These are phyloP conservation scores for Phalaenopsis equestris DNA, from an alignment of 106 monocot species.

Conservation along the genomic window DNA sequence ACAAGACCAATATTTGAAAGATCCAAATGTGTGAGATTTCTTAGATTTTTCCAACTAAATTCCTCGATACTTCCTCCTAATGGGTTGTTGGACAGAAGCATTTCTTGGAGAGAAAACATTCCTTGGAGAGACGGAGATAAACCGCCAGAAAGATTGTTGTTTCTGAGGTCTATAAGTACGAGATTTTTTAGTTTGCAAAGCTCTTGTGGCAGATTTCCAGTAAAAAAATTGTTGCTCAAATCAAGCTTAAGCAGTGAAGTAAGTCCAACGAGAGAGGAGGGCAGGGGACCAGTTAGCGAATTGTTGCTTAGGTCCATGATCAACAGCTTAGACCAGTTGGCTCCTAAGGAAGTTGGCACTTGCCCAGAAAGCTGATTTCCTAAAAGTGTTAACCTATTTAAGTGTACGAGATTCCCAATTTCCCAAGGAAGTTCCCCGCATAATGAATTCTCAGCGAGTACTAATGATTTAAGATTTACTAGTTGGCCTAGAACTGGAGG, in stretches of 20 bases:
- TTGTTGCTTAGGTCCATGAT: slow-evolving; percentile 61
- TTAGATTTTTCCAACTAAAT: slow-evolving; percentile 28
- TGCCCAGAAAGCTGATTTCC: slow-evolving; percentile 36
- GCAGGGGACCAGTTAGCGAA: slow-evolving; percentile 35
- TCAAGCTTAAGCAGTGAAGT: slow-evolving; percentile 59
- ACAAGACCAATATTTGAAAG: slow-evolving; percentile 30
- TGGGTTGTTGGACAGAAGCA: slow-evolving; percentile 59
- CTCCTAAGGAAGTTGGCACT: slow-evolving; percentile 33
- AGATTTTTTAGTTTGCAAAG: slow-evolving; percentile 32
- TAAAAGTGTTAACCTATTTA: slow-evolving; percentile 33
- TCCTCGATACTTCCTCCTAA: slow-evolving; percentile 22
- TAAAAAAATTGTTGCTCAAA: slow-evolving; percentile 43
- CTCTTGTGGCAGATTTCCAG: slow-evolving; percentile 33
- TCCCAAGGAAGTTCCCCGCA: slow-evolving; percentile 36
- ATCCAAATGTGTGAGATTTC: slow-evolving; percentile 42
- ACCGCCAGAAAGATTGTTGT: slow-evolving; percentile 40
- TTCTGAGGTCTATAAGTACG: slow-evolving; percentile 43
- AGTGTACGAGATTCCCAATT: slow-evolving; percentile 21
- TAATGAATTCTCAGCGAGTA: slow-evolving; percentile 39
- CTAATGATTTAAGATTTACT: slow-evolving; percentile 32
- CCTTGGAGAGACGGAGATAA: slow-evolving; percentile 20
- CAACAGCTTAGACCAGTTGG: slow-evolving; percentile 30
- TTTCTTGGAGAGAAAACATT: slow-evolving; percentile 32
- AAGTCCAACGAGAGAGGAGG: slow-evolving; percentile 26
- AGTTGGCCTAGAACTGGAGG: slow-evolving; percentile 28